Evolutionary conservation across 1,284 basidiomycete genomes (phyloP), one percentile per base, ranked within the genome.

Genomic region (Leccinum fallax): DNA sequence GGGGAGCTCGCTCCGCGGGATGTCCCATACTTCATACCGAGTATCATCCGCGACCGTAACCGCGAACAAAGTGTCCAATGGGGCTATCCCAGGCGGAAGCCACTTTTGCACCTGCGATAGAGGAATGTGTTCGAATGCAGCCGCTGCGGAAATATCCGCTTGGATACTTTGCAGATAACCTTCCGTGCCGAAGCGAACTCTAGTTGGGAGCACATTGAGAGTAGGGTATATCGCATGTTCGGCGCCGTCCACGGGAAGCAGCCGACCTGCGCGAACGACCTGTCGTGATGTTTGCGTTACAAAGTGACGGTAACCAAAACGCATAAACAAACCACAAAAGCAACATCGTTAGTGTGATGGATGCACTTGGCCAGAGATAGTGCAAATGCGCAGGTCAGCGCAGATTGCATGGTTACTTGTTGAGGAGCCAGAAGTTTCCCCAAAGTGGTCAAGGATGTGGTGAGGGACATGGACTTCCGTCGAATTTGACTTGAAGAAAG

Each of bases 241-340:
- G 54, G 80, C 71, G 46, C 74, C 65, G 26, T 79, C 78, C 3
- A 82, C 68, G 24, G 80, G 76, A 38, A 81, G 67, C 13, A 83
- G 68, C 10, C 82, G 74, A 9, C 83, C 83, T 34, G 82, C 80
- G 26, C 81, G 80, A 53, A 84, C 79, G 24, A 80, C 75, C 82
- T 84, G 55, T 54, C 32, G 5, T 16, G 36, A 28, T 53, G 7
- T 56, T n/a, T 26, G 21, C 16, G 40, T 63, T 15, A 63, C 46
- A 56, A 26, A 63, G 30, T 16, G n/a, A 21, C 36, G 10, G 43
- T 26, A 8, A 15, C 32, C 48, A 54, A 32, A 46, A 21, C 38
- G 21, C 8, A 61, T 11, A 66, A 55, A 76, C 80, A 32, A 62
- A 83, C 81, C 57, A 81, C 81, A 61, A 83, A 83, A 11, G 75